Conservation (phyloP, 192 early-diverging fungal species). For the Allomyces arbusculus region DNA sequence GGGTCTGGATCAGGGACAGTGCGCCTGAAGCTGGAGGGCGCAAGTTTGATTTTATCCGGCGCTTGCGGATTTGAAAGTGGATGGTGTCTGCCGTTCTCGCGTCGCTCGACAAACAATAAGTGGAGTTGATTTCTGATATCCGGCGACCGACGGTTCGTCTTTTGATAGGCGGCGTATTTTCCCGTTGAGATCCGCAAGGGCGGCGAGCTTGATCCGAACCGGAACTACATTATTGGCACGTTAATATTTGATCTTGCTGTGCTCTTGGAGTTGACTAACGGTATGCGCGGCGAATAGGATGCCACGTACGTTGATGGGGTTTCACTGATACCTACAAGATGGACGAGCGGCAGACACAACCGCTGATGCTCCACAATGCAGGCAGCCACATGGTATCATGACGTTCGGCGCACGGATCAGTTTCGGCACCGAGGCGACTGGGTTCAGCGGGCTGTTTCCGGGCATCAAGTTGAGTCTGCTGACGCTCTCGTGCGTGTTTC, state of each 20-base stretch:
- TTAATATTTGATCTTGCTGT: no score
- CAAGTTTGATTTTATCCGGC: constrained; percentile 21
- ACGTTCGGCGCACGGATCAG: constrained; percentile 59
- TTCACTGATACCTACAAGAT: no score
- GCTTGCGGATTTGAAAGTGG: constrained; percentile 47
- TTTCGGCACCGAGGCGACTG: constrained; percentile 61
- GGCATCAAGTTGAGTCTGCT: constrained; percentile 59
- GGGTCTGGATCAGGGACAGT: constrained; percentile 43
- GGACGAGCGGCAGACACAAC: no score
- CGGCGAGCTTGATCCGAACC: constrained; percentile 54
- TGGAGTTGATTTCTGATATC: constrained; percentile 44
- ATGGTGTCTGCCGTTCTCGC: constrained; percentile 14
- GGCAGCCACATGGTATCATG: constrained; percentile 79
- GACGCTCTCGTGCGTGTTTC: constrained; percentile 26
- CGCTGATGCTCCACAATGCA: background rate
- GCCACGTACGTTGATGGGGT: no score
- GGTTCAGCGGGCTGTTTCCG: constrained; percentile 51
- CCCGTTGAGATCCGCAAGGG: constrained; percentile 15
- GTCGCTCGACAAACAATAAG: constrained; percentile 39
- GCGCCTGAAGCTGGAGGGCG: constrained; percentile 64
- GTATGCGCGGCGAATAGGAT: no score
- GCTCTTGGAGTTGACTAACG: no score
- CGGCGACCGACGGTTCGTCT: background rate
- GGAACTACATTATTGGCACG: constrained; percentile 68
- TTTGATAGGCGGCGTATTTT: background rate